These are phyloP conservation scores for Penicillium sp. DNA, from an alignment of 2,329 filamentous ascomycete species.

Conservation along the genomic window DNA sequence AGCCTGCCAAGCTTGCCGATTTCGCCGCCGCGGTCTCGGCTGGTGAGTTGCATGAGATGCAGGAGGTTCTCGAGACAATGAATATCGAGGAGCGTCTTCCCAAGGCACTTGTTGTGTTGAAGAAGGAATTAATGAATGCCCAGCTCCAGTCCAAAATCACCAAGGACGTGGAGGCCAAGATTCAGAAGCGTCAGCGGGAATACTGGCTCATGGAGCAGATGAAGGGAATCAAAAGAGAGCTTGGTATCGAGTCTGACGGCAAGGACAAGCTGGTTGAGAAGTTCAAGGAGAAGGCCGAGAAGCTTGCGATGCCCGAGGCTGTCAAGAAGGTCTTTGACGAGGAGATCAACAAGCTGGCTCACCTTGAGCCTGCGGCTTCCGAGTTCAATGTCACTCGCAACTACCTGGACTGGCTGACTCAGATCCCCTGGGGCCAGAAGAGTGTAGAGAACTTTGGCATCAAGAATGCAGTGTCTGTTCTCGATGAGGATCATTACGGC, in stretches of 20 bases:
- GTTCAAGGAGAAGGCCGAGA: constrained; percentile 92
- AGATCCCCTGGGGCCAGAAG: constrained; percentile 94
- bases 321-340: constrained; percentile 98
- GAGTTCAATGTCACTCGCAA: constrained; percentile 99
- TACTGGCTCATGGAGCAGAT: constrained; percentile 99
- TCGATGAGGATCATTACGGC: constrained; percentile 96
- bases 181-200: constrained; percentile 93
- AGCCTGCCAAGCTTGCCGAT: constrained; percentile 91
- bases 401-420: constrained; percentile 97
- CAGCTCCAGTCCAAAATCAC: constrained; percentile 96
- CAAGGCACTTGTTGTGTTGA: constrained; percentile 87
- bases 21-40: constrained; percentile 97
- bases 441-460: constrained; percentile 97
- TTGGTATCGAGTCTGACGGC: constrained; percentile 94
- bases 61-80: constrained; percentile 83
- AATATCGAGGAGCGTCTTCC: constrained; percentile 90
- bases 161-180: constrained; percentile 96
- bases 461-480: constrained; percentile 79
- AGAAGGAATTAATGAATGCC: constrained; percentile 98
- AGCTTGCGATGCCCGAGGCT: constrained; percentile 92
- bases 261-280: constrained; percentile 98
- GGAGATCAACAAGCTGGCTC: constrained; percentile 93
- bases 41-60: constrained; percentile 85
- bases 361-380: constrained; percentile 90
- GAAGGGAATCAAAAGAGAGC: constrained; percentile 94